These are phyloP conservation scores for Eucalyptus curtisii DNA, from an alignment of 345 rosid genomes.

Conservation along the genomic window DNA sequence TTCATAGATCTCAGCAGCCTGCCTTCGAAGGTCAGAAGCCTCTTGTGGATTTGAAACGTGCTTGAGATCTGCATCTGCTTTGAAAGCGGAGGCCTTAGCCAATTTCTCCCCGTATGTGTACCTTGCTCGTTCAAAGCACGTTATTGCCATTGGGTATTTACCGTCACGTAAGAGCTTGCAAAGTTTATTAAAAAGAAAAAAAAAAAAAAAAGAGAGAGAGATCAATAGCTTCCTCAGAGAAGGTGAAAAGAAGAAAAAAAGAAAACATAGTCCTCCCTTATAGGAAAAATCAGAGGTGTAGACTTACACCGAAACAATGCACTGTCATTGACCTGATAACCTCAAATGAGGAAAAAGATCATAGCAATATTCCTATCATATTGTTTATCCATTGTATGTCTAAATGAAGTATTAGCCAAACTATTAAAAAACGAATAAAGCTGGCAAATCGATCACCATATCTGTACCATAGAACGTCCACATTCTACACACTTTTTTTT, in stretches of 20 bases:
- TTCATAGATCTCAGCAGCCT: conserved; percentile 35
- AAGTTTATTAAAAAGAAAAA: background rate
- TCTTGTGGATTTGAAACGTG: conserved; percentile 13
- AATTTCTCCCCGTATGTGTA: conserved; percentile 20
- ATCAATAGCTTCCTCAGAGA: background rate
- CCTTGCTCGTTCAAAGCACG: conserved; percentile 38
- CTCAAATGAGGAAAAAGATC: background rate
- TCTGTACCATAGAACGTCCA: background rate
- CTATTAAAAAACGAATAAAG: background rate
- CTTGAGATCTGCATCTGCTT: conserved; percentile 22
- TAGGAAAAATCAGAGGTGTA: background rate
- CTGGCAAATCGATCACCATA: background rate
- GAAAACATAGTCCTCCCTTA: conserved; percentile 55
- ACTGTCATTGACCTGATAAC: background rate
- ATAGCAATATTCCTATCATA: background rate
- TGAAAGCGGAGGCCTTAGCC: conserved; percentile 30
- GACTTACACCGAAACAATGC: background rate
- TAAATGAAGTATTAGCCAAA: background rate
- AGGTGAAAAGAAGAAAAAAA: background rate
- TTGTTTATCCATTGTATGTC: background rate
- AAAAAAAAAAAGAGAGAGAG: too few relatives aligned
- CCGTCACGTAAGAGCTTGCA: conserved; percentile 22
- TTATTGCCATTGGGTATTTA: conserved; percentile 32
- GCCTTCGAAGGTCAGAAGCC: conserved; percentile 13
- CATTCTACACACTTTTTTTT: background rate